Evolutionary conservation across 805 yeast genomes (phyloP).

Genomic region (Lachancea kluyveri): DNA sequence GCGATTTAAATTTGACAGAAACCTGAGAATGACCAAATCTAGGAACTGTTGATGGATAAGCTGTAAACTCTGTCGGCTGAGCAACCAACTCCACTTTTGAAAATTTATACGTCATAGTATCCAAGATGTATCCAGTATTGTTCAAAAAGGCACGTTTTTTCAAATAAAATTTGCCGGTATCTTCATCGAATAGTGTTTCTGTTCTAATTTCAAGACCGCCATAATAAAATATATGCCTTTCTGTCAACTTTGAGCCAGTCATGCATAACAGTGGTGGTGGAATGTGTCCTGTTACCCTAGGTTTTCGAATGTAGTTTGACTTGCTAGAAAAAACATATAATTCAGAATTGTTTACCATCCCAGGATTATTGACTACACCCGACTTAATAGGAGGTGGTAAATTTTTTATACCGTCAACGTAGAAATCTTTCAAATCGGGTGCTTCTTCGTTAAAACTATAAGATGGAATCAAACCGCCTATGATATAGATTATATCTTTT

Average conservation of each 20-base stretch:
- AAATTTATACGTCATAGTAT: constrained; percentile 43
- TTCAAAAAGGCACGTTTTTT: constrained; percentile 43
- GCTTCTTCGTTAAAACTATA: constrained; percentile 21
- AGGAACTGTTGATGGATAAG: constrained; percentile 30
- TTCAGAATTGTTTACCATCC: constrained; percentile 33
- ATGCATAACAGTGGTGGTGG: constrained; percentile 52
- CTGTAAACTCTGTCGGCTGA: constrained; percentile 26
- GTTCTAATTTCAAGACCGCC: constrained; percentile 59
- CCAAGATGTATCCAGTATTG: constrained; percentile 53
- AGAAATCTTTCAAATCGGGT: constrained; percentile 31
- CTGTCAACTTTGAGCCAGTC: constrained; percentile 43
- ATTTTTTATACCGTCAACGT: constrained; percentile 35
- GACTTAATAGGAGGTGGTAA: constrained; percentile 42
- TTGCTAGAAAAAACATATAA: constrained; percentile 35
- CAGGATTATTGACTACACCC: constrained; percentile 37
- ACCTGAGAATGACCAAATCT: constrained; percentile 37
- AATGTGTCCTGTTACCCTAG: constrained; percentile 33
- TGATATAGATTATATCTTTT: constrained; percentile 32
- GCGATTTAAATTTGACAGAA: constrained; percentile 15
- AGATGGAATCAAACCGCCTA: constrained; percentile 41
- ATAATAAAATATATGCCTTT: constrained; percentile 52
- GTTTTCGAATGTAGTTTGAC: constrained; percentile 34
- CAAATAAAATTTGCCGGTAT: constrained; percentile 32
- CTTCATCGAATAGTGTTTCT: constrained; percentile 22
- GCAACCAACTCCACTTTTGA: constrained; percentile 37